Percentiles rank a stretch among this genome's conserved stretches.
Evolutionary conservation across 306 rosid species (phyloP).

Genomic region (Cucumis melo): DNA sequence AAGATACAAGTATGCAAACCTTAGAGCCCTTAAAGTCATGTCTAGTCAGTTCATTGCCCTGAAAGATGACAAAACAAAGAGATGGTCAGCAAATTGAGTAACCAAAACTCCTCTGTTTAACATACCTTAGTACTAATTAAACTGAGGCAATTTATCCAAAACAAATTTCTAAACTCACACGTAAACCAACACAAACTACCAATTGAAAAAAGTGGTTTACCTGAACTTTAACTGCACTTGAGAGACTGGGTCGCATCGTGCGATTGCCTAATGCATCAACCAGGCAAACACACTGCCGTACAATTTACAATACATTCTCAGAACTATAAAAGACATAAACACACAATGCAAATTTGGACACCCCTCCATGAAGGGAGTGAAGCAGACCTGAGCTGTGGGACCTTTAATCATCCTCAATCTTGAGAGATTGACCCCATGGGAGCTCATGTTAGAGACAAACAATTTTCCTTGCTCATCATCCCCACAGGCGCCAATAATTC

Average conservation of each 20-base stretch:
- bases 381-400: slow-evolving; percentile 71
- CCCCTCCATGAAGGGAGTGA: background rate
- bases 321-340: background rate
- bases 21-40: slow-evolving; percentile 86
- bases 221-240: slow-evolving; percentile 80
- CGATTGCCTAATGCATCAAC: slow-evolving; percentile 77
- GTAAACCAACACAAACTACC: background rate
- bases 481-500: slow-evolving; percentile 77
- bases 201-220: slow-evolving; percentile 18
- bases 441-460: slow-evolving; percentile 66
- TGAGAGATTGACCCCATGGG: slow-evolving; percentile 52
- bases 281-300: slow-evolving; percentile 83
- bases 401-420: slow-evolving; percentile 64
- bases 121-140: background rate
- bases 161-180: background rate
- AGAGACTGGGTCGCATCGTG: slow-evolving; percentile 92
- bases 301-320: slow-evolving; percentile 12
- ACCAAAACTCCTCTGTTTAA: background rate
- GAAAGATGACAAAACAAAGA: slow-evolving; percentile 6
- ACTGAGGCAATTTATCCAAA: background rate
- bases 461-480: slow-evolving; percentile 74
- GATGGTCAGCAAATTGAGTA: background rate
- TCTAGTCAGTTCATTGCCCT: slow-evolving; percentile 62
- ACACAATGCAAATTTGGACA: slow-evolving; percentile 2
- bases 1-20: slow-evolving; percentile 23